Evolutionary conservation across 192 early-diverging fungal genomes (phyloP).

Genomic region (Backusella westeae): DNA sequence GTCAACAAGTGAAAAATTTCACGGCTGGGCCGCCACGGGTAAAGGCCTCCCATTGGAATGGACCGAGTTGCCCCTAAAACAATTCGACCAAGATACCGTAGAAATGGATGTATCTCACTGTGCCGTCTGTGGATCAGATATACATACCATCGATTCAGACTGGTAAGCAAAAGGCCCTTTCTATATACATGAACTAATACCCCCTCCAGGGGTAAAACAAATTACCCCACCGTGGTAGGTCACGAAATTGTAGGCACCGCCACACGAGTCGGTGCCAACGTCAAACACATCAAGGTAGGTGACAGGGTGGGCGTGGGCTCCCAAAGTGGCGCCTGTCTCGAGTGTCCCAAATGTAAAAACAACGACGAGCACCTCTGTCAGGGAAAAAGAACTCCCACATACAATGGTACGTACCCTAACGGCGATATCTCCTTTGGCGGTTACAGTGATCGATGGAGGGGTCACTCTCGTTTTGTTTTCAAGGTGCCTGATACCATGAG

Average conservation of each 20-base stretch:
- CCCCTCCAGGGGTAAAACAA: not conserved
- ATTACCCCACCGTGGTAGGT: conserved; percentile 48
- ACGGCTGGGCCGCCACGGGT: conserved; percentile 25
- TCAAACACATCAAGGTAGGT: conserved; percentile 40
- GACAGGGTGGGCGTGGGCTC: conserved; percentile 63
- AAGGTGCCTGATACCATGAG: conserved; percentile 55
- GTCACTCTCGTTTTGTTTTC: conserved; percentile 60
- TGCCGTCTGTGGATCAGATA: conserved; percentile 76
- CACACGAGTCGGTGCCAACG: conserved; percentile 40
- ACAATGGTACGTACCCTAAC: conserved; percentile 32
- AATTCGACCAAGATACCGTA: conserved; percentile 40
- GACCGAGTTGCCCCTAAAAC: conserved; percentile 31
- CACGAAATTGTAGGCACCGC: conserved; percentile 54
- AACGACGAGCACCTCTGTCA: conserved; percentile 45
- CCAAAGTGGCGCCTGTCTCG: conserved; percentile 57
- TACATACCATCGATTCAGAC: conserved; percentile 63
- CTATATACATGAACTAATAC: too few species aligned
- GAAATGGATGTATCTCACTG: conserved; percentile 57
- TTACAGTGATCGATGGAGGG: conserved; percentile 41
- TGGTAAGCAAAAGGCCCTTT: not conserved
- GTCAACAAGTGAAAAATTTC: conserved; percentile 7
- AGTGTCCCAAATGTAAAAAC: conserved; percentile 24
- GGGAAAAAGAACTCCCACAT: conserved; percentile 46
- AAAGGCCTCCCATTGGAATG: conserved; percentile 28
- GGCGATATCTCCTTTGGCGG: conserved; percentile 49